A percentile compares a stretch with the other conserved stretches of the same genome.
Conservation (phyloP, 345 rosid genomes). For the Citrus medica region DNA sequence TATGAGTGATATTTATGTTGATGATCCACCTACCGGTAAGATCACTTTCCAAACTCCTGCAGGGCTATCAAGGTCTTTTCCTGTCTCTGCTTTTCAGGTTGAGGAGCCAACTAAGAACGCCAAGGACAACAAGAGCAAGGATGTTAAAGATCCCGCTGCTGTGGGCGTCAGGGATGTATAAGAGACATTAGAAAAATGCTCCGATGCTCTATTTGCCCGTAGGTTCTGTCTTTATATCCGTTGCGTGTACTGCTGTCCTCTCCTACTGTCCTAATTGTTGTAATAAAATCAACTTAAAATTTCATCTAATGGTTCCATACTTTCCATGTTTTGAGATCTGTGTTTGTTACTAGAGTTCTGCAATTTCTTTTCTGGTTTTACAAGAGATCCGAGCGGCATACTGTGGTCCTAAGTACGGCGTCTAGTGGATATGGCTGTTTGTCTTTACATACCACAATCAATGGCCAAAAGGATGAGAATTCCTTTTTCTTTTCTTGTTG, state of each 20-base stretch:
- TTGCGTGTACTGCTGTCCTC: neutral
- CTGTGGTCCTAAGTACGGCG: neutral
- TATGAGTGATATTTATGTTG: slow-evolving; percentile 52
- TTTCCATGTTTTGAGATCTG: neutral
- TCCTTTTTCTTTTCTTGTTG: too few species aligned
- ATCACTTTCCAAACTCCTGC: slow-evolving; percentile 78
- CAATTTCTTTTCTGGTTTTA: neutral
- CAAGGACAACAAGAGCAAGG: slow-evolving; percentile 10
- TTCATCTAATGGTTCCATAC: neutral
- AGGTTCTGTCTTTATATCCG: neutral
- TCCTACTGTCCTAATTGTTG: neutral
- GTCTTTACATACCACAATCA: neutral
- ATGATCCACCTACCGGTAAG: slow-evolving; percentile 51
- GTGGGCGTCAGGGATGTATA: slow-evolving; percentile 37
- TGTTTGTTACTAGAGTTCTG: neutral
- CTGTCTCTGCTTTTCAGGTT: slow-evolving; percentile 57
- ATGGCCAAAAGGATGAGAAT: neutral
- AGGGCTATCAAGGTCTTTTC: slow-evolving; percentile 71
- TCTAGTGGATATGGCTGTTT: neutral
- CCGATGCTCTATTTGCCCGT: neutral
- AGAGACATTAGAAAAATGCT: neutral
- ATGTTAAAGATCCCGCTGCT: slow-evolving; percentile 16
- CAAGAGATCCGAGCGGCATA: neutral
- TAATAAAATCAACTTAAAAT: neutral
- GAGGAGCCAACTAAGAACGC: slow-evolving; percentile 39